phyloP scores from a whole-genome alignment of 192 early-diverging fungal genomes.

The Backusella tarrabulga region DNA sequence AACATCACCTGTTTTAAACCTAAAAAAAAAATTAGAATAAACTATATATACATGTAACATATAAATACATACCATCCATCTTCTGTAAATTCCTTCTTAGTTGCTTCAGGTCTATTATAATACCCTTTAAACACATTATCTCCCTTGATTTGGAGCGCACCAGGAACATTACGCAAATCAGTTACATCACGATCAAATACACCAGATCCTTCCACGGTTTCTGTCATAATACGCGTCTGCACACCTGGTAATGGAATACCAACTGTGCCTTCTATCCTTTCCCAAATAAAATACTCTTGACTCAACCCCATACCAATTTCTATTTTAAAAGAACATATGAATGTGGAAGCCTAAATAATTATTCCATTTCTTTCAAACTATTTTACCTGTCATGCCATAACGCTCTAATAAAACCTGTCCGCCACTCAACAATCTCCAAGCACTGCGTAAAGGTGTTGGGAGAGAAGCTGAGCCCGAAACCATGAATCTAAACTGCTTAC shows the following conservation, averaged over 20 bases:
- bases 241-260: conserved; percentile 77
- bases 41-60: not conserved
- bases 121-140: conserved; percentile 77
- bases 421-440: conserved; percentile 72
- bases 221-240: conserved; percentile 51
- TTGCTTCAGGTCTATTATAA: conserved; percentile 72
- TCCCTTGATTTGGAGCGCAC: conserved; percentile 74
- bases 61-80: conserved; percentile 62
- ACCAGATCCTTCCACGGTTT: conserved; percentile 37
- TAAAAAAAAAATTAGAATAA: conserved; percentile 8
- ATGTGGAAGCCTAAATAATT: too few species aligned
- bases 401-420: conserved; percentile 75
- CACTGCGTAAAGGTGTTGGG: conserved; percentile 62
- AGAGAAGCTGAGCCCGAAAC: conserved; percentile 77
- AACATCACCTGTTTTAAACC: conserved; percentile 81
- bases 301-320: conserved; percentile 92
- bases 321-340: not conserved
- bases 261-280: conserved; percentile 59
- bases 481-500: conserved; percentile 71
- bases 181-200: conserved; percentile 47
- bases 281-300: conserved; percentile 42
- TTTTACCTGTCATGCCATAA: conserved; percentile 74
- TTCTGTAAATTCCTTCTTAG: conserved; percentile 62
- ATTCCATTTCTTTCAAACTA: not conserved
- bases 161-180: conserved; percentile 47